These are phyloP conservation scores for Alternaria solani DNA, from an alignment of 2,329 filamentous ascomycete species.

Conservation along the genomic window DNA sequence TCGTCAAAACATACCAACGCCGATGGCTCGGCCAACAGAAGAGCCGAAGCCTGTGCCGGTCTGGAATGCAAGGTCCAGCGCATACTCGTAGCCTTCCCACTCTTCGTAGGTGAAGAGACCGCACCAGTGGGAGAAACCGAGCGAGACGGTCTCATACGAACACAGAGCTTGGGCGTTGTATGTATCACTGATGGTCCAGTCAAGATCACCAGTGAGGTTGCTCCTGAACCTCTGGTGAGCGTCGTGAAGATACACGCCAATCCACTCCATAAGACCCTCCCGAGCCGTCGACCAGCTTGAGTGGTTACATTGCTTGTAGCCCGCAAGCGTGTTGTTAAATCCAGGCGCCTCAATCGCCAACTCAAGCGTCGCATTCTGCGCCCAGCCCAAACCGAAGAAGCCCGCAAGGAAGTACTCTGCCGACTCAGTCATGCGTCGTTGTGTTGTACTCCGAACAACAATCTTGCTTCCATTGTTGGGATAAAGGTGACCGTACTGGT, in stretches of 20 bases:
- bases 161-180: conserved; percentile 76
- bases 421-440: conserved; percentile 78
- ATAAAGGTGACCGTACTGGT: conserved; percentile 75
- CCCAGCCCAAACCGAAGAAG: conserved; percentile 80
- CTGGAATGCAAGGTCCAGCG: conserved; percentile 71
- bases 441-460: conserved; percentile 76
- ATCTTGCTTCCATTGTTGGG: conserved; percentile 74
- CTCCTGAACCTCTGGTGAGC: conserved; percentile 67
- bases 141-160: conserved; percentile 79
- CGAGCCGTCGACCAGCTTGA: conserved; percentile 57
- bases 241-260: conserved; percentile 69
- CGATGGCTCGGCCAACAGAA: conserved; percentile 73
- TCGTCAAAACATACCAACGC: conserved; percentile 65
- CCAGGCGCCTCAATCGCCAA: conserved; percentile 70
- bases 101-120: conserved; percentile 77
- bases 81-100: conserved; percentile 77
- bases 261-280: conserved; percentile 67
- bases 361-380: conserved; percentile 74
- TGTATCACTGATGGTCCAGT: conserved; percentile 48
- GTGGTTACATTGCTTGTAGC: conserved; percentile 72
- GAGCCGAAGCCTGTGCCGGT: conserved; percentile 69
- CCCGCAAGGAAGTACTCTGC: conserved; percentile 81
- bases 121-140: conserved; percentile 78
- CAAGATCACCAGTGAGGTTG: conserved; percentile 54
- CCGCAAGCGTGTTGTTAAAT: conserved; percentile 76